Base-by-base conservation (phyloP, 306 rosid genomes). In the Prunus mira region DNA sequence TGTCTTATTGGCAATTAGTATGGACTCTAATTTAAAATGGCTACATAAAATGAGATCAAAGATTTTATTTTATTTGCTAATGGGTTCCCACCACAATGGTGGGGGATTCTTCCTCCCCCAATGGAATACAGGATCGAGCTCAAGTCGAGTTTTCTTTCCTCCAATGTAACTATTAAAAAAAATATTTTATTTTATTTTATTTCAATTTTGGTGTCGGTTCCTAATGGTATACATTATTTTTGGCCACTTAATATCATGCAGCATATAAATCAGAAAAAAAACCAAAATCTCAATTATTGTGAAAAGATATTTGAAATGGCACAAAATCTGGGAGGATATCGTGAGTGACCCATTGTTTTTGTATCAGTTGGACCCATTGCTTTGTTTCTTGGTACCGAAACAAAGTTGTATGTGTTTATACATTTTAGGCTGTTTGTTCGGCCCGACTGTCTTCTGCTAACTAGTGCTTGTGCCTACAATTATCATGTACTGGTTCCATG, bases 231-330 rank as follows among this genome's bases (percentile, higher is more conserved):
- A 1, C 19, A n/a, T 43, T 12, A 25, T n/a, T 20, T 47, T 32
- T 54, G 6, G 49, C 63, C 14, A 28, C 12, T 14, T 12, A 71
- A 55, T 41, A 10, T 41, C 32, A 22, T 22, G 18, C 41, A 67
- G 3, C 52, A 27, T 8, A 3, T 34, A 41, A 7, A 63, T 61
- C 46, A 22, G 3, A 73, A 32, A 65, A 65, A 32, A 56, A 24
- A 27, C 57, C 73, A 75, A 71, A 52, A 55, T 19, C 69, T 60
- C 62, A 82, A 77, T 82, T 43, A 82, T 78, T 77, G 76, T 54
- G 46, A 49, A 38, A 30, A 20, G 46, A 77, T 61, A 60, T 73
- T 67, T 27, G 45, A 14, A 41, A 66, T 64, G 13, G 79, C 79
- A 51, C 66, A 60, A 52, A 77, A 61, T 67, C 75, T 55, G 25